Evolutionary conservation across 83 land plant species (phyloP), one percentile per base, ranked within the genome.

Genomic region (Thuja plicata): DNA sequence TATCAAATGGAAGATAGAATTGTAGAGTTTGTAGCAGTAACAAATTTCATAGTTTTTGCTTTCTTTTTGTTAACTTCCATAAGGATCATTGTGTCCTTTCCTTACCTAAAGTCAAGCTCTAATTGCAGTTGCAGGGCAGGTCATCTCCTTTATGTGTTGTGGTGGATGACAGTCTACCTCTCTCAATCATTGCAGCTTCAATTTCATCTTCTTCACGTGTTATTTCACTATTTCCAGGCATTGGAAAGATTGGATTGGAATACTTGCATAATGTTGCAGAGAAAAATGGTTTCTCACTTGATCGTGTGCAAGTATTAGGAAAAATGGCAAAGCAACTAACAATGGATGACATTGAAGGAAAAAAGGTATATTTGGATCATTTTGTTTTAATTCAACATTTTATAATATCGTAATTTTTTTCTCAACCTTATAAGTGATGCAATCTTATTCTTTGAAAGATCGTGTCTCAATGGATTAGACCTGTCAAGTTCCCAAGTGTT

Each of bases 101-200:
- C 16, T 30, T 52, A 32, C 60, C 46, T 27, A 2, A 85, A 55
- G 30, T 85, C 8, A 30, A 9, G 24, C 52, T 43, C 91, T 16
- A n/a, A 84, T 87, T 93, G 86, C 95, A 97, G 97, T 86, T 94
- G 50, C 50, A 90, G 79, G 87, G 91, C 16, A 95, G 81, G 88
- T 77, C 41, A 40, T 88, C 90, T 43, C 85, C 95, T n/a, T 79
- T 92, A 52, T 95, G 96, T 81, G 87, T 97, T 80, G 93, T 96
- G 84, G 93, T 94, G 16, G 99, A 97, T 93, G 99, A 97, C 76
- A 97, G 99, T 88, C 54, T 97, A 41, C 94, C 95, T 90, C 87
- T 94, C 57, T 90, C 97, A 17, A 79, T 95, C 88, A 86, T 89
- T 48, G 84, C 90, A 89, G 99, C 96, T 57, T 70, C 85, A 81